Conservation (phyloP, 2,329 filamentous ascomycete species). For the Aspergillus ochraceoroseus region DNA sequence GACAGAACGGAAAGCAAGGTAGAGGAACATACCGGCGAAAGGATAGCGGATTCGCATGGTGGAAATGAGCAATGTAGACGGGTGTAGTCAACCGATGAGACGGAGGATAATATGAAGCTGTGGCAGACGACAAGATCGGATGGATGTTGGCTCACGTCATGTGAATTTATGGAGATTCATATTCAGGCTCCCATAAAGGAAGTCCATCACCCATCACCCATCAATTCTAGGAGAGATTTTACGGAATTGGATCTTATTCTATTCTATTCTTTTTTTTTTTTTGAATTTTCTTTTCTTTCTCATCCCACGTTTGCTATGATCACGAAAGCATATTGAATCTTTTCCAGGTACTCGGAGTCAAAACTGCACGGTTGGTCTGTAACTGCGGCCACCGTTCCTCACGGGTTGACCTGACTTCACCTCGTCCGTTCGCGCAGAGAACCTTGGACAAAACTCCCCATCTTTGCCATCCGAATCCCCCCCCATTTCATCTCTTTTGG, state of each 20-base stretch:
- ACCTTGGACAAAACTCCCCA: slow-evolving; percentile 37
- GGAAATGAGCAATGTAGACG: slow-evolving; percentile 7
- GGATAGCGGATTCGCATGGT: slow-evolving; percentile 79
- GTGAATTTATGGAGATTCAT: slow-evolving; percentile 7
- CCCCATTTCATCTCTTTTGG: slow-evolving; percentile 33
- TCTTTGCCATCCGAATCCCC: slow-evolving; percentile 39
- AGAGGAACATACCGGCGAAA: slow-evolving; percentile 81
- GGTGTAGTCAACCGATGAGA: slow-evolving; percentile 11
- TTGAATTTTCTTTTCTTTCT: neutral
- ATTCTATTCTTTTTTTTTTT: no score
- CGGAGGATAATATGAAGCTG: slow-evolving; percentile 11
- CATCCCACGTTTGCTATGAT: neutral
- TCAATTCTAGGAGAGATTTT: no score
- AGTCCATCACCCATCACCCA: no score
- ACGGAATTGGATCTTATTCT: no score
- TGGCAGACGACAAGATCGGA: neutral
- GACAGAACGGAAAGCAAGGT: no score
- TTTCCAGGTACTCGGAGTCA: neutral
- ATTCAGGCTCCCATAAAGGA: no score
- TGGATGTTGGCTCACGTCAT: slow-evolving; percentile 12
- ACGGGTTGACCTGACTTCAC: slow-evolving; percentile 33
- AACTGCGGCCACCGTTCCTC: slow-evolving; percentile 29
- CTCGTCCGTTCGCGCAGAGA: slow-evolving; percentile 40
- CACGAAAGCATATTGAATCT: neutral
- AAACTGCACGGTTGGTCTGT: slow-evolving; percentile 34